Percentiles rank a stretch among this genome's conserved stretches.
These are phyloP conservation scores for Magnolia officinalis DNA, from an alignment of 164 flowering plant species.

Conservation along the genomic window DNA sequence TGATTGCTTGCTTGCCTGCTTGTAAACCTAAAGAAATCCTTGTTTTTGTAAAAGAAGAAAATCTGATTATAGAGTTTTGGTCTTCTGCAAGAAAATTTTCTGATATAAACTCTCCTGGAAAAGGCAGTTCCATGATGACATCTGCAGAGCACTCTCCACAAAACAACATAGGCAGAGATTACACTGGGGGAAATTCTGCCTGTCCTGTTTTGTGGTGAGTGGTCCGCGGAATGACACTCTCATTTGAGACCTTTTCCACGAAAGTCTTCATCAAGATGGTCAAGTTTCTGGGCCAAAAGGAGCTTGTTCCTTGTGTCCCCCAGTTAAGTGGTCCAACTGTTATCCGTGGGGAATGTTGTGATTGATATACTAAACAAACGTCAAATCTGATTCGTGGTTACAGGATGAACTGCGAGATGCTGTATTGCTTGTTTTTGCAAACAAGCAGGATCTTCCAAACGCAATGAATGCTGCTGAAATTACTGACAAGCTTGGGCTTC, in stretches of 20 bases:
- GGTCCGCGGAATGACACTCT: not conserved
- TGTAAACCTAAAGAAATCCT: too few species aligned
- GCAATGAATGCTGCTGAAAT: slow-evolving; percentile 87
- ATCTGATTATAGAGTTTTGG: not conserved
- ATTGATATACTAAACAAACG: not conserved
- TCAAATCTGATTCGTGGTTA: not conserved
- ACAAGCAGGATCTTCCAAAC: slow-evolving; percentile 81
- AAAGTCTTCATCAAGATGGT: too few species aligned
- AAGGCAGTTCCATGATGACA: not conserved
- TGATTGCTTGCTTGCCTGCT: too few species aligned
- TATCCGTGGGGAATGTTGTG: not conserved
- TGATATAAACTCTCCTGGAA: not conserved
- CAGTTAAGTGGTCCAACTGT: not conserved
- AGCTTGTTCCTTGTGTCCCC: not conserved
- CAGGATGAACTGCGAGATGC: slow-evolving; percentile 74
- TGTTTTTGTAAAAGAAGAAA: not conserved
- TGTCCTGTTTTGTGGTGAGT: not conserved
- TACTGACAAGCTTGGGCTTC: slow-evolving; percentile 73
- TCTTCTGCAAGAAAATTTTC: not conserved
- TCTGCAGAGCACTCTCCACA: not conserved
- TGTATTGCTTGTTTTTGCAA: slow-evolving; percentile 70
- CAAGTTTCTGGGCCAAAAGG: too few species aligned
- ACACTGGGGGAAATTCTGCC: not conserved
- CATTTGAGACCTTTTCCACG: not conserved
- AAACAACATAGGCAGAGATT: not conserved